These are phyloP conservation scores for Podospora conica DNA, from an alignment of 495 filamentous ascomycete genomes.

Conservation along the genomic window DNA sequence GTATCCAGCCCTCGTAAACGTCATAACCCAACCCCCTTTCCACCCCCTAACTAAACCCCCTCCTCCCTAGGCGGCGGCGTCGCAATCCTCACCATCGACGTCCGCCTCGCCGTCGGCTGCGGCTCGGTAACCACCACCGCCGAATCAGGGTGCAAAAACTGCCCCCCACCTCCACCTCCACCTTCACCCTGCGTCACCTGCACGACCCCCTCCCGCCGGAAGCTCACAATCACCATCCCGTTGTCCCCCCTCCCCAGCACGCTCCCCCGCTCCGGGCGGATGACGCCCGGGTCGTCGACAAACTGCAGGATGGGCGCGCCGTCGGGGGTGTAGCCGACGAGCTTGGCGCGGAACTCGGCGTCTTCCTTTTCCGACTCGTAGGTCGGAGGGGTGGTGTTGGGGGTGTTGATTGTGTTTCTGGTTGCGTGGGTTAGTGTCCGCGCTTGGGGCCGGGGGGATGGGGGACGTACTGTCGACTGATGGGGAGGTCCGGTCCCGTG, in stretches of 20 bases:
- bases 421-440: neutral
- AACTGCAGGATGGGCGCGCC: constrained; percentile 26
- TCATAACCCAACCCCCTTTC: no score
- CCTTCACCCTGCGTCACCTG: constrained; percentile 9
- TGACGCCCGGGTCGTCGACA: constrained; percentile 19
- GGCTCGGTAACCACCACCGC: neutral
- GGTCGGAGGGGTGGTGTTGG: constrained; percentile 23
- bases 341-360: constrained; percentile 17
- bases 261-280: constrained; percentile 16
- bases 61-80: neutral
- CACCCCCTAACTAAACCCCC: neutral
- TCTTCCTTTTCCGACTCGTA: constrained; percentile 25
- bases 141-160: neutral
- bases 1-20: neutral
- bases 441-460: neutral
- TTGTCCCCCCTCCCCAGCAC: constrained; percentile 18
- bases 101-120: neutral
- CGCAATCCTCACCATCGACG: neutral
- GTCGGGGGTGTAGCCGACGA: constrained; percentile 32
- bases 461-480: constrained; percentile 28
- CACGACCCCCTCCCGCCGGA: constrained; percentile 8
- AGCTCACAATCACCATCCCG: constrained; percentile 25
- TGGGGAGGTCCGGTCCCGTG: constrained; percentile 15
- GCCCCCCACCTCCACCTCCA: neutral
- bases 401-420: neutral